Conservation (phyloP, 2,329 filamentous ascomycete species). For the Colletotrichum sp. region DNA sequence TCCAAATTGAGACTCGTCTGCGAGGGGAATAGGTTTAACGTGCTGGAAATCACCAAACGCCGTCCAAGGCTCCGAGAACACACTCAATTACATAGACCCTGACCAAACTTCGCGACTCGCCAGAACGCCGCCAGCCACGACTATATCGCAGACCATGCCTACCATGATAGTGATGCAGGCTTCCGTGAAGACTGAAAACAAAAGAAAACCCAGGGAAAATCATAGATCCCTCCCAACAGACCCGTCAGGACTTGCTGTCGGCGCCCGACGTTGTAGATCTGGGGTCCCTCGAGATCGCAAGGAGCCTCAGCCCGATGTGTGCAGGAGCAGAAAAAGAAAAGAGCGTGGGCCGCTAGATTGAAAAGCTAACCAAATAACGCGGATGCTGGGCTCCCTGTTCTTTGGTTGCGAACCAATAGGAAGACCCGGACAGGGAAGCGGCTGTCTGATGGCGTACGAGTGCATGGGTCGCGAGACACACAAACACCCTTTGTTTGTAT, state of each 20-base stretch:
- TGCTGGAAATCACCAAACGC: neutral
- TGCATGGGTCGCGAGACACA: slow-evolving; percentile 10
- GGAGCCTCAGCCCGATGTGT: neutral
- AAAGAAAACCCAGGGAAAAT: neutral
- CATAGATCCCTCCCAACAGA: neutral
- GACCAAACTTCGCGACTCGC: neutral
- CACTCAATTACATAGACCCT: neutral
- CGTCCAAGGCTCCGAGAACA: neutral
- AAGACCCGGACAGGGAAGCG: neutral
- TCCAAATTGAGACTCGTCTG: neutral
- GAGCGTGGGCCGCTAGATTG: slow-evolving; percentile 4
- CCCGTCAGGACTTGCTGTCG: neutral
- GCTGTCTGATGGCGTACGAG: neutral
- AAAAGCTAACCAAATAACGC: slow-evolving; percentile 1
- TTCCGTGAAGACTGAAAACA: neutral
- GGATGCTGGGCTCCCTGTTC: neutral
- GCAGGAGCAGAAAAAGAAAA: slow-evolving; percentile 10
- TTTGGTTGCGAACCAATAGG: slow-evolving; percentile 1
- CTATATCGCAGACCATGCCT: neutral
- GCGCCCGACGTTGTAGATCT: slow-evolving; percentile 14
- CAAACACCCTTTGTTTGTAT: neutral
- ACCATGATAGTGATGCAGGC: neutral
- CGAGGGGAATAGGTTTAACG: neutral
- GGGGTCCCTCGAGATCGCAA: neutral
- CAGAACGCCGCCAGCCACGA: slow-evolving; percentile 4